Conservation (phyloP, 1,284 basidiomycete genomes). For the Schizophyllum amplum region DNA sequence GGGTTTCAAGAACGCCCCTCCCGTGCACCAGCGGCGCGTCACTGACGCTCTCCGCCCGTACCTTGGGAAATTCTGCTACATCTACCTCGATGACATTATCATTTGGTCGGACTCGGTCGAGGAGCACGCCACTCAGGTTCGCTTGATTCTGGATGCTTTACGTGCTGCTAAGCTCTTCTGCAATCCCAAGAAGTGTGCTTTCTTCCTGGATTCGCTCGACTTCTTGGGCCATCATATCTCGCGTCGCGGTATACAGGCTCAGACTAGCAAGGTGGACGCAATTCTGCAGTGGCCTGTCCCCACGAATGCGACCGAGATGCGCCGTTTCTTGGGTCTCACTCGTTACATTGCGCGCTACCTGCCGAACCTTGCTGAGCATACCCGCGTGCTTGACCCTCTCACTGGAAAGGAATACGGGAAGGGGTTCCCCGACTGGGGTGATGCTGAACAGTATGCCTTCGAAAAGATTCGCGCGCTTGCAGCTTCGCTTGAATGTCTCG, state of each 20-base stretch:
- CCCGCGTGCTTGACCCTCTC: conserved; percentile 21
- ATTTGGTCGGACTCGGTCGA: conserved; percentile 29
- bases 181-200: too few relatives aligned
- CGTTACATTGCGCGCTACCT: too few relatives aligned
- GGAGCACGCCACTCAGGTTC: conserved; percentile 26
- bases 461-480: too few relatives aligned
- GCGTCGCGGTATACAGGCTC: conserved; percentile 15
- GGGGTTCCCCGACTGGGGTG: conserved; percentile 23
- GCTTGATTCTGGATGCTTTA: conserved; percentile 16
- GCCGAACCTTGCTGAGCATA: conserved; percentile 23
- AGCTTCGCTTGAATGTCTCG: too few relatives aligned
- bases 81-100: conserved; percentile 36
- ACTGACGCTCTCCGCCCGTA: too few relatives aligned
- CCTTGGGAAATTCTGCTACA: conserved; percentile 28
- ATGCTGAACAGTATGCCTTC: conserved; percentile 24
- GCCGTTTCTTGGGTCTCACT: too few relatives aligned
- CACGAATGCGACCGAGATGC: too few relatives aligned
- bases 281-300: too few relatives aligned
- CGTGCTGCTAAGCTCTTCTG: conserved; percentile 17
- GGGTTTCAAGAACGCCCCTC: too few relatives aligned
- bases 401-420: conserved; percentile 21
- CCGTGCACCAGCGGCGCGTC: too few relatives aligned
- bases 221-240: conserved; percentile 16
- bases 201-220: conserved; percentile 10
- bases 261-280: too few relatives aligned